Evolutionary conservation across 2,329 filamentous ascomycete species (phyloP), one percentile per base, ranked within the genome.

Genomic region (Monilinia vaccinii-corymbosi): DNA sequence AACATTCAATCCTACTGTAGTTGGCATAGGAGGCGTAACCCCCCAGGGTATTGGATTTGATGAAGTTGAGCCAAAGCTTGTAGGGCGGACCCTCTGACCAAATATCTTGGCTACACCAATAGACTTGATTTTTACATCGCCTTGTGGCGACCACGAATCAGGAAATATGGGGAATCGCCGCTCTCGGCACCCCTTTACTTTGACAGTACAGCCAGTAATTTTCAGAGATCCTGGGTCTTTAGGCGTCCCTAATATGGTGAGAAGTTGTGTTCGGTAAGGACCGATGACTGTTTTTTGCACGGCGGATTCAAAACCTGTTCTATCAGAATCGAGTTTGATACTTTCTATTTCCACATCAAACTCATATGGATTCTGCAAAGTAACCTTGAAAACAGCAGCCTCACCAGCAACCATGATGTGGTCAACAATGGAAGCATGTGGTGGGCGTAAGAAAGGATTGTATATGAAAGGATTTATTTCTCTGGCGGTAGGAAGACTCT

Each of bases 321-420:
- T 91, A 62, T 89, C 84, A 11, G 85, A 83, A 63, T 91, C 85
- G 8, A 99, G 76, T 31, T 79, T 81, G 48, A 99, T 80, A 57
- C 84, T 87, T 71, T 97, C 91, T 38, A 99, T 85, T 58, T 96
- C 90, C 5, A 99, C 77, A 63, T 97, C 91, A 65, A 97, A 87
- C 62, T 97, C 93, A 67, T 91, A 97, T 0, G 92, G 91, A 67
- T 99, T 99, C 70, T 97, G 94, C 21, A 99, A 77, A 1, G 88
- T 91, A 34, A 97, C 81, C 66, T 83, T 82, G 73, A 97, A 96
- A 4, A 81, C 84, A 2, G 89, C 86, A 61, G 82, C 75, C 72
- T 97, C 92, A 18, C 85, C 86, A 5, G 89, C 85, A 23, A 97
- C 89, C 34, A 97, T 77, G 1, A 91, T 81, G 60, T 80, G 81